These are phyloP conservation scores for Fusarium graminum DNA, from an alignment of 2,329 filamentous ascomycete species.

Conservation along the genomic window DNA sequence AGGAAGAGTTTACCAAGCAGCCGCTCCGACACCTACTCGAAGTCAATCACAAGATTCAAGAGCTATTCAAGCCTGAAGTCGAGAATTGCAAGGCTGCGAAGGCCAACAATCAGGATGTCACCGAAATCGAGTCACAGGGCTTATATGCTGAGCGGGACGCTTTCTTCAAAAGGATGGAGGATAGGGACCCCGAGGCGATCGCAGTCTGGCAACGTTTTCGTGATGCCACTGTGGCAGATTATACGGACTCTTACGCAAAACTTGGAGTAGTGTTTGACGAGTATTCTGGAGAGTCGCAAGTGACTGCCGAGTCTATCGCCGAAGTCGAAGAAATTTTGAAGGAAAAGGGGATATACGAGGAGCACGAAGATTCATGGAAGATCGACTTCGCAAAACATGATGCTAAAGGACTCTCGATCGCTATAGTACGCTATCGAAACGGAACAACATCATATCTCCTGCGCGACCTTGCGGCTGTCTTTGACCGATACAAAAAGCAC, in stretches of 20 bases:
- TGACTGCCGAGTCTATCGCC: slow-evolving; percentile 64
- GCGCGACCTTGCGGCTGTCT: slow-evolving; percentile 77
- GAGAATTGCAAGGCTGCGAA: slow-evolving; percentile 63
- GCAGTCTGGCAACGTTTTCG: slow-evolving; percentile 67
- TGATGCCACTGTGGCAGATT: slow-evolving; percentile 66
- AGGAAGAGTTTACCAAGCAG: slow-evolving; percentile 72
- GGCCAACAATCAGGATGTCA: slow-evolving; percentile 56
- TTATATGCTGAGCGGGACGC: slow-evolving; percentile 64
- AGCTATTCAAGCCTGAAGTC: slow-evolving; percentile 73
- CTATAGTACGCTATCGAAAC: slow-evolving; percentile 72
- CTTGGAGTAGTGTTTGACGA: slow-evolving; percentile 70
- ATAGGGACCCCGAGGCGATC: slow-evolving; percentile 66
- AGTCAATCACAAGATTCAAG: slow-evolving; percentile 76
- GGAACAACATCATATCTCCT: slow-evolving; percentile 66
- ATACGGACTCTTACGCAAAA: slow-evolving; percentile 66
- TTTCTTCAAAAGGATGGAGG: slow-evolving; percentile 71
- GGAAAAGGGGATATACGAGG: slow-evolving; percentile 71
- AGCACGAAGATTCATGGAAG: slow-evolving; percentile 74
- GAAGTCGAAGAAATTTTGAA: slow-evolving; percentile 70
- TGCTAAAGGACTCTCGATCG: slow-evolving; percentile 77
- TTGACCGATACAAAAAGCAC: slow-evolving; percentile 70
- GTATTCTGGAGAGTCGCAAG: slow-evolving; percentile 76
- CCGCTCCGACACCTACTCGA: slow-evolving; percentile 77
- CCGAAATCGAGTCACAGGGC: slow-evolving; percentile 54
- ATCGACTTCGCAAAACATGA: slow-evolving; percentile 80